A percentile compares a stretch with the other conserved stretches of the same genome.
phyloP scores from a whole-genome alignment of 495 filamentous ascomycete species.

The Penicillium simplicissimum region DNA sequence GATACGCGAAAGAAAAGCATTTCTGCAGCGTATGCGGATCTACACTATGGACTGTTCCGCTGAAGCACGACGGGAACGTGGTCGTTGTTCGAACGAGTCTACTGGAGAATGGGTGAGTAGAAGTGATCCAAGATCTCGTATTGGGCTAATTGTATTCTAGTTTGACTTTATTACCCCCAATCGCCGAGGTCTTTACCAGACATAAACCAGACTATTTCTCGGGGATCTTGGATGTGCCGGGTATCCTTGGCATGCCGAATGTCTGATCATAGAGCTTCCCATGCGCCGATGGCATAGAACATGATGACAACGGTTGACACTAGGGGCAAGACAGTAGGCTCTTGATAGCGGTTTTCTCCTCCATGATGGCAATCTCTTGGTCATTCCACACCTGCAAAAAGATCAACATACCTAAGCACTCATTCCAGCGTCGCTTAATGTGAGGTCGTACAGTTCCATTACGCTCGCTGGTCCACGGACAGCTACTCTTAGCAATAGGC shows the following conservation, averaged over 20 bases:
- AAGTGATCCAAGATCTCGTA: not conserved
- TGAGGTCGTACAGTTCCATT: too few species aligned
- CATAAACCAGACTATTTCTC: not conserved
- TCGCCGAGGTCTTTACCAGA: not conserved
- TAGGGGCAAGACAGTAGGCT: too few species aligned
- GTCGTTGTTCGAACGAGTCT: not conserved
- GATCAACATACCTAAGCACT: too few species aligned
- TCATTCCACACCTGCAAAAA: too few species aligned
- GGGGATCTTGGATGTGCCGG: not conserved
- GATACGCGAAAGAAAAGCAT: not conserved
- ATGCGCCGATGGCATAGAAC: too few species aligned
- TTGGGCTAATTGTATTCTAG: not conserved
- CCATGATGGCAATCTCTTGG: too few species aligned
- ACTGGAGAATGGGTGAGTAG: not conserved
- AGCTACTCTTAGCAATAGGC: too few species aligned
- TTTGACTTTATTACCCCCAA: not conserved
- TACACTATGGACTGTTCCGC: not conserved
- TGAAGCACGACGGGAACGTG: not conserved
- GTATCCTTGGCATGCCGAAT: not conserved
- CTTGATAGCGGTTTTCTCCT: too few species aligned
- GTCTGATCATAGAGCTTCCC: not conserved
- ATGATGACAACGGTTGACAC: too few species aligned
- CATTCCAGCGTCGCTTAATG: too few species aligned
- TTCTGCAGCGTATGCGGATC: not conserved
- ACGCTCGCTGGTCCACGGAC: too few species aligned